phyloP scores from a whole-genome alignment of 257 asterid species.

The Datura wrightii region DNA sequence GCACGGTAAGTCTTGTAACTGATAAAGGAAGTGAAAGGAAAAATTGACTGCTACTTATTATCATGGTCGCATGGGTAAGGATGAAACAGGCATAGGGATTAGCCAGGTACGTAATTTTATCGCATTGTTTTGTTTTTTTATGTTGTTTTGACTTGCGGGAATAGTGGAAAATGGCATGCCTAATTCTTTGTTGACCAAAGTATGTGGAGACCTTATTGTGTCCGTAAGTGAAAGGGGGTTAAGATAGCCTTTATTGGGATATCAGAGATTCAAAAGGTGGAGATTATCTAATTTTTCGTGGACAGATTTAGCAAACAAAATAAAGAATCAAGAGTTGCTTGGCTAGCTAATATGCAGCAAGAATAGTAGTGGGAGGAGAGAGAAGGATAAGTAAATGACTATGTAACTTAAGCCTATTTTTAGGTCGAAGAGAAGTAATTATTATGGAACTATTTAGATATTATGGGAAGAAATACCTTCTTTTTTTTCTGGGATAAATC shows the following conservation, averaged over 20 bases:
- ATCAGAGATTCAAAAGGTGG: not conserved
- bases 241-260: not conserved
- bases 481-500: not conserved
- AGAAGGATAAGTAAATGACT: not conserved
- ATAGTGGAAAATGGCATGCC: constrained; percentile 17
- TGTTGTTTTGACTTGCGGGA: constrained; percentile 20
- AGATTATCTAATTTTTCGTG: constrained; percentile 1
- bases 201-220: not conserved
- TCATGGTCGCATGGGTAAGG: not conserved
- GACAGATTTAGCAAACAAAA: not conserved
- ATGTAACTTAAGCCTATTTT: not conserved
- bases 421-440: not conserved
- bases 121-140: not conserved
- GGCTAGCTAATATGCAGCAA: not conserved
- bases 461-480: constrained; percentile 2
- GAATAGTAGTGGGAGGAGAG: not conserved
- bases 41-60: not conserved
- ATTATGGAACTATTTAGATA: not conserved
- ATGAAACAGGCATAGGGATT: not conserved
- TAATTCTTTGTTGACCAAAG: constrained; percentile 5
- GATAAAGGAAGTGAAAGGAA: not conserved
- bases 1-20: not conserved
- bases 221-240: not conserved
- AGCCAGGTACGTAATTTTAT: not conserved
- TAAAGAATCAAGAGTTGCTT: not conserved